Conservation (phyloP, 139 green algal genomes). For the Volvox reticuliferus region DNA sequence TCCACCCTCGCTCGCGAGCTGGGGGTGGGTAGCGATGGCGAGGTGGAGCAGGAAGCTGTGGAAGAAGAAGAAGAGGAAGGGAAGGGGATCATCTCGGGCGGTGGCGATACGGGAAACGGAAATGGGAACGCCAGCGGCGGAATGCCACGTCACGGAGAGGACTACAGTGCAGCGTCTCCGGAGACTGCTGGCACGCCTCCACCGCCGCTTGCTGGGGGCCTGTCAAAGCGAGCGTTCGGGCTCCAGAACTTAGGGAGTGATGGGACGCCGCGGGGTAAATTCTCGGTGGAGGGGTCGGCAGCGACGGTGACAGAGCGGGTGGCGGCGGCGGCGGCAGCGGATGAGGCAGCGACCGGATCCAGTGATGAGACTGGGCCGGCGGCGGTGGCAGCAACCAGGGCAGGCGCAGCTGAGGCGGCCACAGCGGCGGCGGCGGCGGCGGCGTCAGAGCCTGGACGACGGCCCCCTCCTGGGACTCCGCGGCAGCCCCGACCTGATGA, state of each 20-base stretch:
- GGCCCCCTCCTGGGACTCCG: neutral
- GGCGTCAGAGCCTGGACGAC: neutral
- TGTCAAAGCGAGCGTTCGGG: no score
- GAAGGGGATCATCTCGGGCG: neutral
- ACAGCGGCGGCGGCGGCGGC: neutral
- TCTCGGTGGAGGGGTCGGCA: neutral
- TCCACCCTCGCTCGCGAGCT: neutral
- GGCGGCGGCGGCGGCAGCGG: neutral
- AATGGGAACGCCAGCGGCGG: no score
- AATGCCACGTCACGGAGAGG: no score
- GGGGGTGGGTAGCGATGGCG: neutral
- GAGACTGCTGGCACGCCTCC: no score
- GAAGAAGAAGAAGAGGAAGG: neutral
- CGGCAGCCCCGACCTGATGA: neutral
- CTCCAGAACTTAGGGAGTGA: no score
- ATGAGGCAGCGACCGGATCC: neutral
- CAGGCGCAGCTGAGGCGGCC: neutral
- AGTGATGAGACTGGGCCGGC: no score
- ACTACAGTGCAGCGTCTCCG: no score
- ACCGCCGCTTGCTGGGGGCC: no score
- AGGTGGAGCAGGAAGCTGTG: no score
- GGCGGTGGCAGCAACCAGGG: neutral
- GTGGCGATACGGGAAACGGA: no score
- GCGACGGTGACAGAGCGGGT: neutral
- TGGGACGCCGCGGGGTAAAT: no score